These are phyloP conservation scores for Kluyveromyces sp. DNA, from an alignment of 1,139 yeast species.

Conservation along the genomic window DNA sequence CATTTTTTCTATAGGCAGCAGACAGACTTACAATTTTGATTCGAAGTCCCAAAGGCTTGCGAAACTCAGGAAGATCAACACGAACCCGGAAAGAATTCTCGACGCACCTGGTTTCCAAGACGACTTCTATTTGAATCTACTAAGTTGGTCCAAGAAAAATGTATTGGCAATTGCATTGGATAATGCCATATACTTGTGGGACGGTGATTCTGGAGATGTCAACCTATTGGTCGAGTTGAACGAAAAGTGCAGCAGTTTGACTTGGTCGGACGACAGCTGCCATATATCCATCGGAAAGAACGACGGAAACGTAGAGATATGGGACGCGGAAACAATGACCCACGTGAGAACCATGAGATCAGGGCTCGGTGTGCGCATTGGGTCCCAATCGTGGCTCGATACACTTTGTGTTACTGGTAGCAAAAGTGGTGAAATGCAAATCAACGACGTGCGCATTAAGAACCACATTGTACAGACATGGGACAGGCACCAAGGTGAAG, in stretches of 20 bases:
- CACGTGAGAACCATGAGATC: slow-evolving; percentile 72
- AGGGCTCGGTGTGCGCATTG: slow-evolving; percentile 66
- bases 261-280: slow-evolving; percentile 90
- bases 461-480: slow-evolving; percentile 58
- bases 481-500: slow-evolving; percentile 74
- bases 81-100: slow-evolving; percentile 85
- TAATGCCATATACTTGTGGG: slow-evolving; percentile 83
- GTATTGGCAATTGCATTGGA: slow-evolving; percentile 86
- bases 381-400: slow-evolving; percentile 79
- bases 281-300: slow-evolving; percentile 80
- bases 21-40: slow-evolving; percentile 25
- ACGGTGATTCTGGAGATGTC: slow-evolving; percentile 78
- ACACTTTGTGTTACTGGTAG: slow-evolving; percentile 80
- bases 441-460: slow-evolving; percentile 89
- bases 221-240: slow-evolving; percentile 49
- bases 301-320: slow-evolving; percentile 80
- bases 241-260: slow-evolving; percentile 56
- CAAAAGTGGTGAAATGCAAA: slow-evolving; percentile 73
- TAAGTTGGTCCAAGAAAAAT: slow-evolving; percentile 84
- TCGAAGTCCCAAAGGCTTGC: slow-evolving; percentile 14
- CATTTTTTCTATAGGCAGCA: slow-evolving; percentile 23
- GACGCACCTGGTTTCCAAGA: slow-evolving; percentile 96
- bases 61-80: slow-evolving; percentile 61
- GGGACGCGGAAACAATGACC: slow-evolving; percentile 81
- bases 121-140: slow-evolving; percentile 80